Base-by-base conservation (phyloP, 306 rosid species). In the Fragaria iinumae region DNA sequence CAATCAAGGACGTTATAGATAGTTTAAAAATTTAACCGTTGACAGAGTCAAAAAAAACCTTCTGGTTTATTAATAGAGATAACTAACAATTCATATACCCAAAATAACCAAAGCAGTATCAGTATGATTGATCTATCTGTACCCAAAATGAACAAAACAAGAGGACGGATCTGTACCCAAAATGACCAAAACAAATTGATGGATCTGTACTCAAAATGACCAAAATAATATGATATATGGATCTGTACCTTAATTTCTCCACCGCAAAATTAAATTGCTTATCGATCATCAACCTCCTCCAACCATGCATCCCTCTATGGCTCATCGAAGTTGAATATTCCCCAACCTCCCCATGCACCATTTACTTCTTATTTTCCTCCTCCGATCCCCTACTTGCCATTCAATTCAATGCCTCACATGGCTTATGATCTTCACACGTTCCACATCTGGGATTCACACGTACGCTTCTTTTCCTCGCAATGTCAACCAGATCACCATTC, bases 341-440 rank as follows among this genome's bases (percentile, higher is more conserved):
- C 62, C 62, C 64, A 23, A 23, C 32, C 64, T 57, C 64, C 64
- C 64, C 64, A 57, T 57, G 64, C 64, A 23, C 14, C 23, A 52
- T 36, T 36, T n/a, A 20, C 23, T 55, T 20, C 23, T n/a, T 43
- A 39, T 5, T 39, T 53, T 8, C 59, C 20, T 53, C 23, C 34
- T 32, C 34, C 34, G 41, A 20, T n/a, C 21, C 29, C 29, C n/a
- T 29, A 12, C n/a, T 36, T 55, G 49, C 50, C 66, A 25, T 6
- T n/a, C 8, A 12, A 53, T 53, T 72, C 66, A 72, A 36, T 72
- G 76, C 50, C 44, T 45, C 70, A 74, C 78, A 79, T 82, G 80
- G 43, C 81, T 80, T 25, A 39, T 77, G 75, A 73, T 38, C 13
- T 4, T 29, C 59, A 56, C 84, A 74, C 62, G 71, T 69, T 74